phyloP scores from a whole-genome alignment of 805 yeast species.

The Tetrapisispora namnaoensis region DNA sequence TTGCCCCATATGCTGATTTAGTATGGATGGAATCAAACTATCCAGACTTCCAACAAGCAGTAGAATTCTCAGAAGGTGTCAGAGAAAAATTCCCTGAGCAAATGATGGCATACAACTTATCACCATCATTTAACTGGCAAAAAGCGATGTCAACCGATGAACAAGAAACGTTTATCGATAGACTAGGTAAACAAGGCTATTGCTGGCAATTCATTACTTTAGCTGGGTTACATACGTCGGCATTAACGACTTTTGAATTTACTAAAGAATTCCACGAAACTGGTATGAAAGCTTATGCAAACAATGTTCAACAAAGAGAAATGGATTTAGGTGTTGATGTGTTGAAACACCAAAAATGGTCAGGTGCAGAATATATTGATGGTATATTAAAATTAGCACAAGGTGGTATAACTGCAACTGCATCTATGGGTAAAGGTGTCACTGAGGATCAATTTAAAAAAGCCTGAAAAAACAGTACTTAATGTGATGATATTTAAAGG shows the following conservation, averaged over 20 bases:
- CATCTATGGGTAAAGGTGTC: constrained; percentile 98
- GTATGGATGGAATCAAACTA: constrained; percentile 98
- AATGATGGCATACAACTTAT: constrained; percentile 94
- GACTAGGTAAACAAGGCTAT: constrained; percentile 82
- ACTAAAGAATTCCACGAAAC: constrained; percentile 64
- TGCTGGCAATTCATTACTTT: constrained; percentile 97
- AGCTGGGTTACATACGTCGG: constrained; percentile 95
- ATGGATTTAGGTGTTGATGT: constrained; percentile 86
- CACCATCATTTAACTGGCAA: constrained; percentile 98
- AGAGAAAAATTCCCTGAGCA: constrained; percentile 71
- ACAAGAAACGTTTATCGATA: constrained; percentile 81
- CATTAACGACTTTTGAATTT: constrained; percentile 80
- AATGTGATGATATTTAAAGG: neutral
- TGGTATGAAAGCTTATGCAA: constrained; percentile 96
- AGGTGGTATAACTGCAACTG: constrained; percentile 91
- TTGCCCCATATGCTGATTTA: constrained; percentile 77
- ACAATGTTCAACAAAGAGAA: constrained; percentile 76
- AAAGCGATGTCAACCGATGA: constrained; percentile 80
- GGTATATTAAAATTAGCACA: constrained; percentile 79
- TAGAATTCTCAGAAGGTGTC: constrained; percentile 90
- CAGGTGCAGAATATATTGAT: constrained; percentile 96
- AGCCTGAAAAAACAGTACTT: neutral
- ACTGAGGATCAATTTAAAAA: constrained; percentile 88
- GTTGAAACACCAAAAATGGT: constrained; percentile 97
- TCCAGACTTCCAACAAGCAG: constrained; percentile 89